A percentile compares a stretch with the other conserved stretches of the same genome.
These are phyloP conservation scores for Quercus ilex DNA, from an alignment of 306 rosid species.

Conservation along the genomic window DNA sequence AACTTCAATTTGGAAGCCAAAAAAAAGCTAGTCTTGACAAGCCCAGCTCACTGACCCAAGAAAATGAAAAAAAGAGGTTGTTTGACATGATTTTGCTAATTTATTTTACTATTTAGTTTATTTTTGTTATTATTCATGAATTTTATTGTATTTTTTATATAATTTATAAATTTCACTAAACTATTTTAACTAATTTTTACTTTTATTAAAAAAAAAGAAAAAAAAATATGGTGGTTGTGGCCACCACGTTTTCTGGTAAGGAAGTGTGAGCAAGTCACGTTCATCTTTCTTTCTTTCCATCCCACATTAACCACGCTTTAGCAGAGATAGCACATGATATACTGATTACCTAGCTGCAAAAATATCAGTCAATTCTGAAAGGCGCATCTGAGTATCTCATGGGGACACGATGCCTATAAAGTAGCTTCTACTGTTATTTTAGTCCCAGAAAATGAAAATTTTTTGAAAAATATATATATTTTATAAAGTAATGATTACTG, in stretches of 20 bases:
- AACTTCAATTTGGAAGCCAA: too few relatives aligned
- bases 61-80: background rate
- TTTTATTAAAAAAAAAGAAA: too few relatives aligned
- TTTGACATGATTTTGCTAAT: too few relatives aligned
- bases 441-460: background rate
- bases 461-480: too few relatives aligned
- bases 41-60: background rate
- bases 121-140: too few relatives aligned
- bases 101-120: too few relatives aligned
- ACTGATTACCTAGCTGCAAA: background rate
- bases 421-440: background rate
- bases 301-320: background rate
- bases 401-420: background rate
- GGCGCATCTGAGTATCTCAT: background rate
- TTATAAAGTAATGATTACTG: background rate
- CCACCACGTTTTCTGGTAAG: background rate
- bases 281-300: background rate
- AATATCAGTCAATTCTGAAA: background rate
- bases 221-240: too few relatives aligned
- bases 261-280: background rate
- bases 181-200: accelerated
- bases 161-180: accelerated
- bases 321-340: background rate
- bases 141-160: accelerated
- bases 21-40: background rate